Evolutionary conservation across 1,284 basidiomycete species (phyloP).

Genomic region (Schizophyllum amplum): DNA sequence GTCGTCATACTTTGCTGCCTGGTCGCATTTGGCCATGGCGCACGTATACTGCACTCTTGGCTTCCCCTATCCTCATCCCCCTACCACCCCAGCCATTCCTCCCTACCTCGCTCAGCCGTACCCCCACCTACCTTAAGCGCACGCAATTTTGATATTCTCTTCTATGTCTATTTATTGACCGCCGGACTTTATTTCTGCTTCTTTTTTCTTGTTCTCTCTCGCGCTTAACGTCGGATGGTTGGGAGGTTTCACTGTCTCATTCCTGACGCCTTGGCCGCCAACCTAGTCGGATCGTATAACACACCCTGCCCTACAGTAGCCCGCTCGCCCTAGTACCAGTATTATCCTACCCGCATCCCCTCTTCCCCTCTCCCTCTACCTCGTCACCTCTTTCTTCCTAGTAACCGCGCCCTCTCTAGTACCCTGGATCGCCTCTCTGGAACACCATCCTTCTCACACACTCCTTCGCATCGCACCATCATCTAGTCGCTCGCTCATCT

Average conservation of each 20-base stretch:
- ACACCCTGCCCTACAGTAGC: not conserved
- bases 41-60: no score
- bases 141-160: not conserved
- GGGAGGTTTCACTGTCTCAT: not conserved
- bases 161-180: not conserved
- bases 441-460: not conserved
- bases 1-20: not conserved
- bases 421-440: not conserved
- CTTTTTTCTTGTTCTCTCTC: not conserved
- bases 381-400: no score
- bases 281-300: no score
- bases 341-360: not conserved
- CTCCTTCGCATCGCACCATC: not conserved
- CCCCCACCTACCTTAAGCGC: not conserved
- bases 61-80: not conserved
- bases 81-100: not conserved
- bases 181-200: not conserved
- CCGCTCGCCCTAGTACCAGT: not conserved
- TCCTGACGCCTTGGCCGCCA: no score
- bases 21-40: no score
- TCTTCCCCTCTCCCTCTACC: not conserved
- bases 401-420: not conserved
- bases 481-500: not conserved
- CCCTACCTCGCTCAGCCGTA: no score
- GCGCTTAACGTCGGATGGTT: not conserved